Evolutionary conservation across 1,284 basidiomycete genomes (phyloP).

Genomic region (Tetrapyrgos nigripes): DNA sequence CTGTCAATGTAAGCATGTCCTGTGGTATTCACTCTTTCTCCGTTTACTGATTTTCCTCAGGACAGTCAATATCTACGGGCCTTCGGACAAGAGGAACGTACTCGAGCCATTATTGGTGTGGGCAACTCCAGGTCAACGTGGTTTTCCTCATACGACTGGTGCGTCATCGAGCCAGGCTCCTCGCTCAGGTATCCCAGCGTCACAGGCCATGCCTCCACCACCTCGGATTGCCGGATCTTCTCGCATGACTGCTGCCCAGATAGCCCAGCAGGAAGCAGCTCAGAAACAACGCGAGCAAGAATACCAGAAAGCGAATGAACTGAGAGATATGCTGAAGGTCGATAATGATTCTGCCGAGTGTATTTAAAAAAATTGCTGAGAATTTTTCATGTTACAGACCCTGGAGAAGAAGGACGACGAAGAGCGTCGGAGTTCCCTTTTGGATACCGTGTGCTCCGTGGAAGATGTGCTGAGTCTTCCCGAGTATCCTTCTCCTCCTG

Average conservation of each 20-base stretch:
- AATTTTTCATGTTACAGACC: conserved; percentile 68
- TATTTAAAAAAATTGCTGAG: no score
- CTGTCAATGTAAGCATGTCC: conserved; percentile 61
- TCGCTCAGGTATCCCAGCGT: background rate
- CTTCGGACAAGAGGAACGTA: conserved; percentile 58
- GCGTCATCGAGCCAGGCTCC: background rate
- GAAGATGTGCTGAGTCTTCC: conserved; percentile 76
- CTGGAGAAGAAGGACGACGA: conserved; percentile 84
- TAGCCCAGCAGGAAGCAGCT: conserved; percentile 38
- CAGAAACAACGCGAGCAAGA: conserved; percentile 57
- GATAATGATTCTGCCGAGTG: no score
- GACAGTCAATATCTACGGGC: conserved; percentile 75
- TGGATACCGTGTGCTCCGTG: conserved; percentile 71
- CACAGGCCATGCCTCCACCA: background rate
- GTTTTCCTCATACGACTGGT: conserved; percentile 43
- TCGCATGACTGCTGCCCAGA: conserved; percentile 33
- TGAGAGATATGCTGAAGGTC: conserved; percentile 48
- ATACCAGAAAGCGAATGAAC: conserved; percentile 64
- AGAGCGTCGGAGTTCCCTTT: conserved; percentile 67
- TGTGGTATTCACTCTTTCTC: conserved; percentile 7
- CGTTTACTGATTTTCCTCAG: conserved; percentile 40
- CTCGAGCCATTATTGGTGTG: conserved; percentile 75
- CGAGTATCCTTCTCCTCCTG: conserved; percentile 70
- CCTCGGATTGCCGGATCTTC: background rate
- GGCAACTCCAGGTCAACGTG: conserved; percentile 75